phyloP scores from a whole-genome alignment of 768 basidiomycete genomes.

The Aureoboletus auriporus region DNA sequence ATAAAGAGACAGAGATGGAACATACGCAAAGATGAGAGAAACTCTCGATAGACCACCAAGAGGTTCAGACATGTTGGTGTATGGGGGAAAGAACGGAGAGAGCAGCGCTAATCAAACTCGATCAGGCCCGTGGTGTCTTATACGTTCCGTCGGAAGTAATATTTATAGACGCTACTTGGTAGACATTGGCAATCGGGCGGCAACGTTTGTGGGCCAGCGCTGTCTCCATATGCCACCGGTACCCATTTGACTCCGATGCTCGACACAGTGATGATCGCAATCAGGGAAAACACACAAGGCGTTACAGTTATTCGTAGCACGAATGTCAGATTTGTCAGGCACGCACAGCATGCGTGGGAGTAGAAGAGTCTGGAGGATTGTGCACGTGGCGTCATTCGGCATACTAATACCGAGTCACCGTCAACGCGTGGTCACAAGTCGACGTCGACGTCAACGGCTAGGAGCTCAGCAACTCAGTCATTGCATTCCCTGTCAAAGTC shows the following conservation, averaged over 20 bases:
- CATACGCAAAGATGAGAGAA: constrained; percentile 83
- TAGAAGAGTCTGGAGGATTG: too few species aligned
- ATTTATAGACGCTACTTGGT: neutral
- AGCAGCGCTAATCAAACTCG: neutral
- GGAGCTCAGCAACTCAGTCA: too few species aligned
- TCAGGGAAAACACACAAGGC: neutral
- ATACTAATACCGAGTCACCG: too few species aligned
- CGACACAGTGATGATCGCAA: neutral
- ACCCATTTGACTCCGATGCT: neutral
- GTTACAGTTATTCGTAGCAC: too few species aligned
- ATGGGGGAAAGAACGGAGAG: neutral
- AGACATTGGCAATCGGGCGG: constrained; percentile 10
- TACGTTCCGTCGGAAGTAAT: neutral
- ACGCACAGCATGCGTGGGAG: too few species aligned
- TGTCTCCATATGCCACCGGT: neutral
- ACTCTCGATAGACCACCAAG: constrained; percentile 43
- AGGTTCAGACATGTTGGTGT: constrained; percentile 16
- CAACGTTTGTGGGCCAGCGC: constrained; percentile 20
- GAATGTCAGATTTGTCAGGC: neutral
- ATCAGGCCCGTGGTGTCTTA: constrained; percentile 4
- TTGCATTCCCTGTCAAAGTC: too few species aligned
- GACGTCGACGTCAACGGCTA: too few species aligned
- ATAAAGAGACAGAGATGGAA: constrained; percentile 7
- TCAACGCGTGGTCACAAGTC: too few species aligned
- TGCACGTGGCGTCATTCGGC: too few species aligned